Evolutionary conservation across 1,139 yeast genomes (phyloP), one percentile per base, ranked within the genome.

Genomic region (Suhomyces bribrorum): DNA sequence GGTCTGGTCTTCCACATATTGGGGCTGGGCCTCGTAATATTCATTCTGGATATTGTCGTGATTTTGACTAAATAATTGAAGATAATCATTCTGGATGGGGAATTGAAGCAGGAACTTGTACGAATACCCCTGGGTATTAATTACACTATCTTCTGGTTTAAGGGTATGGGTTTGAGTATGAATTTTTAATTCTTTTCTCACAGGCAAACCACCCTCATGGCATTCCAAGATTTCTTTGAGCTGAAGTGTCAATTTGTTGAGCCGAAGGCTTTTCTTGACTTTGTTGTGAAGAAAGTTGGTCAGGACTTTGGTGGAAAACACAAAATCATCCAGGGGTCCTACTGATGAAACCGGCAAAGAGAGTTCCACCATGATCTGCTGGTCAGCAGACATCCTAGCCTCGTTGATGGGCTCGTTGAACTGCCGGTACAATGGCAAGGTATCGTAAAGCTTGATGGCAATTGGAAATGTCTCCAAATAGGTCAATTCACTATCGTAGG

Each of bases 351-450:
- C 61, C 0, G 80, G 76, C 18, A 77, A 45, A 4, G 68, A 56
- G 29, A 73, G 55, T 26, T 76, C 78, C 6, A 67, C 60, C 32
- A 72, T 49, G 4, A 73, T 62, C 44, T 69, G 71, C 14, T 66
- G 62, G 46, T 76, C 79, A 11, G 56, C 49, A 1, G 78, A 65
- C 5, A 62, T 62, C 7, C 57, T 50, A 26, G 61, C 52, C 43
- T 72, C 70, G 39, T 66, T 50, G 25, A 68, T 57, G 13, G 83
- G 75, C 57, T 81, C 73, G 55, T 75, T 63, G 59, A 72, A 69
- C 52, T 77, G 81, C 18, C 81, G 58, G 47, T 76, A 77, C 6
- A 77, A 54, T 2, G 83, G 83, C 25, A 77, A 60, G 2, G 78
- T 66, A 50, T 77, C 82, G 53, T 73, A 78, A 13, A 69, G 50